Evolutionary conservation across 2,329 filamentous ascomycete species (phyloP).

Genomic region (Colletotrichum graminicola): DNA sequence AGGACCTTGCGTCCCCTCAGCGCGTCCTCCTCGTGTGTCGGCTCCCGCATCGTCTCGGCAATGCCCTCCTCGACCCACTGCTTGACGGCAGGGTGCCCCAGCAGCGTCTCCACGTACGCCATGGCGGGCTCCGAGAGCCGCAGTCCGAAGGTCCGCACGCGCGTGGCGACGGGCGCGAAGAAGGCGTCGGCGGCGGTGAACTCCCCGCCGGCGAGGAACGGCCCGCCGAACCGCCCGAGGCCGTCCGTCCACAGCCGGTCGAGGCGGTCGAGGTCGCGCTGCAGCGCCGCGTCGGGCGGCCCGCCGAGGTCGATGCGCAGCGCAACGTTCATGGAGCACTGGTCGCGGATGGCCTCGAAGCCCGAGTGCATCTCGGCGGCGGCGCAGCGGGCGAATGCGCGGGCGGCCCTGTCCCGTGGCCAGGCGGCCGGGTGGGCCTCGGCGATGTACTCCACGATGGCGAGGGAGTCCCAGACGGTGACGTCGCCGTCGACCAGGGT

Average conservation of each 20-base stretch:
- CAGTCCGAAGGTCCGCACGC: constrained; percentile 54
- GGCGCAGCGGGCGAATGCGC: constrained; percentile 58
- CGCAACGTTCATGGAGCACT: constrained; percentile 58
- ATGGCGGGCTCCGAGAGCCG: constrained; percentile 47
- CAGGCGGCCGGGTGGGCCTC: constrained; percentile 58
- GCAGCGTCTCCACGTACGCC: constrained; percentile 52
- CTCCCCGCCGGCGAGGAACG: constrained; percentile 54
- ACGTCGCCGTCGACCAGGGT: constrained; percentile 52
- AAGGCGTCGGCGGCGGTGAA: constrained; percentile 58
- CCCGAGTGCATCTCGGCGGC: constrained; percentile 62
- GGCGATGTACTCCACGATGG: constrained; percentile 62
- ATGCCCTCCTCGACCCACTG: constrained; percentile 55
- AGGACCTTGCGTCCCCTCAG: constrained; percentile 25
- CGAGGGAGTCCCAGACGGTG: constrained; percentile 60
- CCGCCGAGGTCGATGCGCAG: constrained; percentile 52
- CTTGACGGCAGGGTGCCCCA: constrained; percentile 52
- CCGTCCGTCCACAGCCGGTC: constrained; percentile 55
- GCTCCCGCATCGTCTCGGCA: constrained; percentile 53
- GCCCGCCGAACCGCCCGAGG: constrained; percentile 55
- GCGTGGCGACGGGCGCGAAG: constrained; percentile 56
- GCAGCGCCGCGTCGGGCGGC: constrained; percentile 47
- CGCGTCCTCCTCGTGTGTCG: constrained; percentile 24
- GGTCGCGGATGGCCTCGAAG: constrained; percentile 55
- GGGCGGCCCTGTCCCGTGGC: constrained; percentile 54
- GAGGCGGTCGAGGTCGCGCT: constrained; percentile 53